Evolutionary conservation across 1,284 basidiomycete genomes (phyloP).

Genomic region (Cutaneotrichosporon mucoides): DNA sequence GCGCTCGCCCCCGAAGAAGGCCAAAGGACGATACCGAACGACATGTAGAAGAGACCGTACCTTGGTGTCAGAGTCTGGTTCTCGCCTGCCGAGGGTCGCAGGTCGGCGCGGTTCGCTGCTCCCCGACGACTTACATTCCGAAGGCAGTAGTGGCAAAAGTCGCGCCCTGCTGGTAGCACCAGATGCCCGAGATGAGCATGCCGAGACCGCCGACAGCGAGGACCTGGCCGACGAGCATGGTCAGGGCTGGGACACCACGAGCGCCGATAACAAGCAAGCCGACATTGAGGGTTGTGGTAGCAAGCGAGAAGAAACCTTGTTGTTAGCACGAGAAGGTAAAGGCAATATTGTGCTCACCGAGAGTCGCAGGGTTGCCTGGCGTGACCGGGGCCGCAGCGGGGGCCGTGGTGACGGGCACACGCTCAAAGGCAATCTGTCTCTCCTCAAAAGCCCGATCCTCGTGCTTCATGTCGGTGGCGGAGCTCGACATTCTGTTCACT

Average conservation of each 20-base stretch:
- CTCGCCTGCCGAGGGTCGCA: no score
- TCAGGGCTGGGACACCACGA: constrained; percentile 5
- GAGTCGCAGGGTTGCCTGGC: constrained; percentile 7
- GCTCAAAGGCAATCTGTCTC: constrained; percentile 1
- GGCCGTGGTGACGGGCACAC: background rate
- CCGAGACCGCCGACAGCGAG: constrained; percentile 14
- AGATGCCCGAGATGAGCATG: constrained; percentile 20
- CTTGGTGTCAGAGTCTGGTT: background rate
- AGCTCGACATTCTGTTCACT: constrained; percentile 1
- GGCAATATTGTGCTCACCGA: constrained; percentile 1
- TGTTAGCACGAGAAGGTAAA: background rate
- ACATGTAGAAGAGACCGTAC: constrained; percentile 20
- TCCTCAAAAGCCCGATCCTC: constrained; percentile 4
- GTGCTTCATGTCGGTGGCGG: constrained; percentile 1
- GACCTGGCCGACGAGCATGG: constrained; percentile 14
- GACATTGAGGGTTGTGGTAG: constrained; percentile 14
- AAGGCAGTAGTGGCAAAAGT: constrained; percentile 14
- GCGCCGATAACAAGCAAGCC: constrained; percentile 12
- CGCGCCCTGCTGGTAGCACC: constrained; percentile 16
- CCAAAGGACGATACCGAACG: constrained; percentile 13
- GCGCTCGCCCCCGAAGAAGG: constrained; percentile 9
- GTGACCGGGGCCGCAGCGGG: background rate
- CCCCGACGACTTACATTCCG: constrained; percentile 8
- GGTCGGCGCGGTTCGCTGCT: no score
- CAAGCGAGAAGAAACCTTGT: constrained; percentile 16